Evolutionary conservation across 306 rosid species (phyloP).

Genomic region (Prunus dulcis): DNA sequence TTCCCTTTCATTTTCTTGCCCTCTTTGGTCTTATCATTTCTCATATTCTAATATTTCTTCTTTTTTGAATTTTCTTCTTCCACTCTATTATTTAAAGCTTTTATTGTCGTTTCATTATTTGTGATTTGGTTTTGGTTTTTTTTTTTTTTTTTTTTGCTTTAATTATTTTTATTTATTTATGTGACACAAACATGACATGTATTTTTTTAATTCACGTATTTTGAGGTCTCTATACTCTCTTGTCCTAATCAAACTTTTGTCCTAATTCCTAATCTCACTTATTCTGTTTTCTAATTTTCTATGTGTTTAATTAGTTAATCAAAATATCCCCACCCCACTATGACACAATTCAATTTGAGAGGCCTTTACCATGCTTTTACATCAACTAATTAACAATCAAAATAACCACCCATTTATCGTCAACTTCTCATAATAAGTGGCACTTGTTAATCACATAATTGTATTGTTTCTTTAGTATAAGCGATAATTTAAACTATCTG

Average conservation of each 20-base stretch:
- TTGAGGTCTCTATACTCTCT: slow-evolving; percentile 11
- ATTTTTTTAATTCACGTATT: slow-evolving; percentile 8
- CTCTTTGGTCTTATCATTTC: slow-evolving; percentile 50
- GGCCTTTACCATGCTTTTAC: too few relatives aligned
- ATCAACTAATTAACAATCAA: too few relatives aligned
- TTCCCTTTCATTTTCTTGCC: slow-evolving; percentile 59
- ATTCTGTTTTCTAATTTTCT: slow-evolving; percentile 4
- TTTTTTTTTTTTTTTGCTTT: not conserved
- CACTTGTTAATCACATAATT: too few relatives aligned
- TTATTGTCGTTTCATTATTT: slow-evolving; percentile 21
- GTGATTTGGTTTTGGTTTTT: slow-evolving; percentile 23
- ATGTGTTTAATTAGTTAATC: too few relatives aligned
- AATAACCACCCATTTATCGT: too few relatives aligned
- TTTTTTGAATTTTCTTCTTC: not conserved
- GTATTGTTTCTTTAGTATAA: too few relatives aligned
- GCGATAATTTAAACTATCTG: fast-evolving
- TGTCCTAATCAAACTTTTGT: slow-evolving; percentile 37
- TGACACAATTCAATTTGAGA: too few relatives aligned
- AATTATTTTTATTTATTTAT: not conserved
- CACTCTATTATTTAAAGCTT: slow-evolving; percentile 5
- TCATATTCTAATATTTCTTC: not conserved
- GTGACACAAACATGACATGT: slow-evolving; percentile 13
- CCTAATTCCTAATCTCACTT: slow-evolving; percentile 13
- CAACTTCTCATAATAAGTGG: too few relatives aligned
- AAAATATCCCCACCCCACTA: too few relatives aligned